Evolutionary conservation across 2,329 filamentous ascomycete species (phyloP), one percentile per base, ranked within the genome.

Genomic region (Alternaria viburni): DNA sequence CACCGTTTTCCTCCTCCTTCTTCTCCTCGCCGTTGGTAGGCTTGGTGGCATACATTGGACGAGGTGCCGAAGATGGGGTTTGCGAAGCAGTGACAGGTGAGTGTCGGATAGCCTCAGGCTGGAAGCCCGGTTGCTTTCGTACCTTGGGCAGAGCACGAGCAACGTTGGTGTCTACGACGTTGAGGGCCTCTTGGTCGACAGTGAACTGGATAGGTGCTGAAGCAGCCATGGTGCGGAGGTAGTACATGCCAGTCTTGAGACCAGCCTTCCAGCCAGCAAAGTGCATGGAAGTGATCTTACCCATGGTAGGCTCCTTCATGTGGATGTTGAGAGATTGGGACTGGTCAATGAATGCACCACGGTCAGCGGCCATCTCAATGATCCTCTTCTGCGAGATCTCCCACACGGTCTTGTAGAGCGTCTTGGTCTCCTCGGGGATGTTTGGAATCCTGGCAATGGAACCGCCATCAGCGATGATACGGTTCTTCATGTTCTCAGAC

Each of bases 401-500:
- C 96, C 96, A 99, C 21, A 99, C 96, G 4, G 96, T 99, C 90
- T 99, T 99, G 89, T 99, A 99, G 7, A 99, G 88, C 43, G 91
- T 90, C 86, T 99, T 99, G 86, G 97, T 91, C 73, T 99, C 96
- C 30, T 91, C 89, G 13, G 96, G 95, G 67, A 99, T 97, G 83
- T 96, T 98, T 78, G 95, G 92, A 68, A 99, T 95, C 82, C 96
- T 95, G 82, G 98, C 96, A 59, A 99, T 91, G 19, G 95, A 98
- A 70, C 96, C 96, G 71, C 93, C 93, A 67, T 97, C 95, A 61
- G 96, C 91, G 77, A 99, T 99, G 86, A 99, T 99, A 75, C 96
- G 93, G 87, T 99, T 99, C 90, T 99, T 99, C 96, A 99, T 99
- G 85, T 93, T 93, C 83, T 99, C 95, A 51, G 95, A 97, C 96